phyloP scores from a whole-genome alignment of 1,284 basidiomycete species.

The Cryptococcus deneoformans region DNA sequence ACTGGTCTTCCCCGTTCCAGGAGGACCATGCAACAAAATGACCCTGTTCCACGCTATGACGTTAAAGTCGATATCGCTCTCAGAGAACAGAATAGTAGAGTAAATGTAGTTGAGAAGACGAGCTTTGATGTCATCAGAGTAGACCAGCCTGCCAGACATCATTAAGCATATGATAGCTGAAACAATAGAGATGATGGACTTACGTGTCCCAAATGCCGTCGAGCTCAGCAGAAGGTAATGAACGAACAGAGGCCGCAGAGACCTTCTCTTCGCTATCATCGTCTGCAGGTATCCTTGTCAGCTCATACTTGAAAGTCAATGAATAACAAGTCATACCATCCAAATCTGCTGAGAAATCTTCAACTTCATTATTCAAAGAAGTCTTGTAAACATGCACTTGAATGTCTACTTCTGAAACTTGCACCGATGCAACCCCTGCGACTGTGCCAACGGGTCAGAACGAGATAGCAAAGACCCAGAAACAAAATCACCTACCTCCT shows the following conservation, averaged over 20 bases:
- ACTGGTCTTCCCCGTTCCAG: conserved; percentile 97
- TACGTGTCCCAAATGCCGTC: conserved; percentile 80
- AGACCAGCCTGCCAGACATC: conserved; percentile 64
- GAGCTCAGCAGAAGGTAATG: conserved; percentile 74
- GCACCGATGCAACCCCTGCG: not conserved
- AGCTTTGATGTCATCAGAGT: conserved; percentile 82
- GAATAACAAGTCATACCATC: conserved; percentile 47
- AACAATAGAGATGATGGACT: conserved; percentile 12
- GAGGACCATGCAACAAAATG: conserved; percentile 91
- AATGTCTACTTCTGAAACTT: conserved; percentile 49
- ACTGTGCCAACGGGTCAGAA: not conserved
- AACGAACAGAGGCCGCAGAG: conserved; percentile 79
- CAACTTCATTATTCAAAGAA: conserved; percentile 63
- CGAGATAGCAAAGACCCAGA: not conserved
- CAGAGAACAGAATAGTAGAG: conserved; percentile 85
- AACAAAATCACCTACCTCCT: conserved; percentile 44
- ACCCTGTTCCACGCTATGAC: conserved; percentile 92
- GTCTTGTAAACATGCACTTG: conserved; percentile 87
- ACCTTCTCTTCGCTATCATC: conserved; percentile 67
- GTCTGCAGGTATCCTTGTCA: conserved; percentile 19
- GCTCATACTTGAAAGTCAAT: too few species aligned
- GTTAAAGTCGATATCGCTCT: conserved; percentile 85
- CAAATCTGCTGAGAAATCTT: conserved; percentile 66
- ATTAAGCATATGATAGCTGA: not conserved
- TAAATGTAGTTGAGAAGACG: conserved; percentile 90